Percentiles rank a stretch among this genome's conserved stretches.
These are phyloP conservation scores for Kregervanrija delftensis DNA, from an alignment of 805 yeast species.

Conservation along the genomic window DNA sequence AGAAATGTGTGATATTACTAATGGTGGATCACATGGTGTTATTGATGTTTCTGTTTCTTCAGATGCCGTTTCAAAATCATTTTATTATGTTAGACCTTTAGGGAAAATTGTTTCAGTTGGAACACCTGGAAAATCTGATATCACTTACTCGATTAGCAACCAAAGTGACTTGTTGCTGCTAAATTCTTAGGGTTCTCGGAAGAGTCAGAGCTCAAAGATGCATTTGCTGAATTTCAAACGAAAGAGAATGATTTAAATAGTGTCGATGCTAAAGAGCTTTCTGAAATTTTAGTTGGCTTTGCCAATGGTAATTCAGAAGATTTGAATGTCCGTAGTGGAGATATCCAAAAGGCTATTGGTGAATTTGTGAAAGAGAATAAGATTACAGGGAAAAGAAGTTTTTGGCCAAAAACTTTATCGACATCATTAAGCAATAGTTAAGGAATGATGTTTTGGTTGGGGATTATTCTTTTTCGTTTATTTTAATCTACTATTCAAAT, in stretches of 20 bases:
- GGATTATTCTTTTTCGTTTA: not conserved
- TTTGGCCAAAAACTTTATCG: slow-evolving; percentile 56
- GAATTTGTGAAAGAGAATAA: slow-evolving; percentile 49
- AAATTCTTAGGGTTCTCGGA: slow-evolving; percentile 45
- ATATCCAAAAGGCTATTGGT: slow-evolving; percentile 39
- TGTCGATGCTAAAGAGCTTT: slow-evolving; percentile 38
- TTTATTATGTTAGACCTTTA: slow-evolving; percentile 48
- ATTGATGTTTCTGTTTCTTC: slow-evolving; percentile 54
- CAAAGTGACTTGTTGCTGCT: slow-evolving; percentile 56
- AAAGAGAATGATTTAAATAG: slow-evolving; percentile 12
- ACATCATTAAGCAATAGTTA: slow-evolving; percentile 24
- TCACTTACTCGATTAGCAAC: too few species aligned
- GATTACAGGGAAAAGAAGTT: slow-evolving; percentile 55
- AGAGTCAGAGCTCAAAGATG: slow-evolving; percentile 46
- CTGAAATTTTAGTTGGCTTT: slow-evolving; percentile 5
- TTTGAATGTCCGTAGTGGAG: slow-evolving; percentile 22
- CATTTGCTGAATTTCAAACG: slow-evolving; percentile 47
- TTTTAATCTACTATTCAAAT: not conserved
- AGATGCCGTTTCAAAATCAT: slow-evolving; percentile 40
- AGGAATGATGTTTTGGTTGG: not conserved
- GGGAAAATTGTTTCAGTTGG: slow-evolving; percentile 59
- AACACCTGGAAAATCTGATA: slow-evolving; percentile 70
- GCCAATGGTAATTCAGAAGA: slow-evolving; percentile 3
- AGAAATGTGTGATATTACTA: slow-evolving; percentile 32
- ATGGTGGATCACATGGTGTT: slow-evolving; percentile 56